These are phyloP conservation scores for Selaginella tamariscina DNA, from an alignment of 75 land plant species.

Conservation along the genomic window DNA sequence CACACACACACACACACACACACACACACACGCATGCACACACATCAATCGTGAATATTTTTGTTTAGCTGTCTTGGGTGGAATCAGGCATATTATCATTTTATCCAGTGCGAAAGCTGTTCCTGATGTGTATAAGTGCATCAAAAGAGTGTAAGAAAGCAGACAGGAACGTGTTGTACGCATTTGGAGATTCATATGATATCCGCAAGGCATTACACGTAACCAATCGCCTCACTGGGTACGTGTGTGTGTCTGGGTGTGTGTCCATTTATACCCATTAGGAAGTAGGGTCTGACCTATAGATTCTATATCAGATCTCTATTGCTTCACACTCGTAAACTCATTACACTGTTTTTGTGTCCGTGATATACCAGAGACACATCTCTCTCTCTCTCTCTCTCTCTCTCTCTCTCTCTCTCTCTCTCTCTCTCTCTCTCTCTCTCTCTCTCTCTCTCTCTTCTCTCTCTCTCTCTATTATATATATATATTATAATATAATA, in stretches of 20 bases:
- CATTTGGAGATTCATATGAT: constrained; percentile 88
- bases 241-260: constrained; percentile 14
- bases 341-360: too few species aligned
- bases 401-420: too few species aligned
- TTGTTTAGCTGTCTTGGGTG: constrained; percentile 63
- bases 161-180: constrained; percentile 45
- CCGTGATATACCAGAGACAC: neutral
- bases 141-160: constrained; percentile 15
- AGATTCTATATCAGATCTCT: too few species aligned
- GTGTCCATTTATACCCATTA: too few species aligned
- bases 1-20: too few species aligned
- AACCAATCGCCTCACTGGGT: constrained; percentile 89
- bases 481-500: too few species aligned
- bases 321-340: too few species aligned
- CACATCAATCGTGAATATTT: neutral
- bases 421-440: too few species aligned
- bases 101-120: constrained; percentile 41
- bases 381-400: neutral
- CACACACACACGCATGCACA: too few species aligned
- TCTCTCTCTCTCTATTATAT: too few species aligned
- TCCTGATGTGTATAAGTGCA: constrained; percentile 46
- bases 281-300: too few species aligned
- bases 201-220: constrained; percentile 67
- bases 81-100: constrained; percentile 67
- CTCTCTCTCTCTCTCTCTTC: too few species aligned